Percentiles rank a stretch among this genome's conserved stretches.
phyloP scores from a whole-genome alignment of 805 yeast species.

The Martiniozyma abietophila region DNA sequence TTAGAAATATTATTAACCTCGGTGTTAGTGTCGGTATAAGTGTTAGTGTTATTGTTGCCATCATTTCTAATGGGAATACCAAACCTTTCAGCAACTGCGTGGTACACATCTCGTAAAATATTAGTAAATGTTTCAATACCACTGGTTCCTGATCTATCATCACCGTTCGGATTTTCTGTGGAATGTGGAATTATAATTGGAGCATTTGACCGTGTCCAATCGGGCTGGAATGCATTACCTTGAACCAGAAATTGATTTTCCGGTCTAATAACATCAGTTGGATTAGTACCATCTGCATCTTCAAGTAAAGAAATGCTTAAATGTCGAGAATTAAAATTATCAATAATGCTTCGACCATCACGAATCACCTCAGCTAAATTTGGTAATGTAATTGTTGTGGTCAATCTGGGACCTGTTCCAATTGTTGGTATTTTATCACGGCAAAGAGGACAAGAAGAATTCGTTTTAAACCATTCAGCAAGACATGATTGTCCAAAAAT shows the following conservation, averaged over 20 bases:
- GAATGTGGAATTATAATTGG: slow-evolving; percentile 2
- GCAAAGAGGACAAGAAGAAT: slow-evolving; percentile 81
- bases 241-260: slow-evolving; percentile 1
- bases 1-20: not conserved
- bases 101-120: slow-evolving; percentile 6
- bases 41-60: not conserved
- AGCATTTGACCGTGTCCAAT: not conserved
- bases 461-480: slow-evolving; percentile 68
- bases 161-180: not conserved
- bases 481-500: slow-evolving; percentile 81
- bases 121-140: slow-evolving; percentile 6
- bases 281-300: slow-evolving; percentile 13
- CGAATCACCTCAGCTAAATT: slow-evolving; percentile 28
- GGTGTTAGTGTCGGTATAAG: not conserved
- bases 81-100: slow-evolving; percentile 4
- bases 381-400: slow-evolving; percentile 28
- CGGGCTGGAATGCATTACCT: too few species aligned
- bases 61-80: too few species aligned
- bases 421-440: slow-evolving; percentile 41
- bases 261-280: not conserved
- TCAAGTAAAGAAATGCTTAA: slow-evolving; percentile 26
- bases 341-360: slow-evolving; percentile 23
- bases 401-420: slow-evolving; percentile 14
- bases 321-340: slow-evolving; percentile 24
- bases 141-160: slow-evolving; percentile 2